Evolutionary conservation across 805 yeast genomes (phyloP).

Genomic region (Cyberlindnera xishuangbannaensis): DNA sequence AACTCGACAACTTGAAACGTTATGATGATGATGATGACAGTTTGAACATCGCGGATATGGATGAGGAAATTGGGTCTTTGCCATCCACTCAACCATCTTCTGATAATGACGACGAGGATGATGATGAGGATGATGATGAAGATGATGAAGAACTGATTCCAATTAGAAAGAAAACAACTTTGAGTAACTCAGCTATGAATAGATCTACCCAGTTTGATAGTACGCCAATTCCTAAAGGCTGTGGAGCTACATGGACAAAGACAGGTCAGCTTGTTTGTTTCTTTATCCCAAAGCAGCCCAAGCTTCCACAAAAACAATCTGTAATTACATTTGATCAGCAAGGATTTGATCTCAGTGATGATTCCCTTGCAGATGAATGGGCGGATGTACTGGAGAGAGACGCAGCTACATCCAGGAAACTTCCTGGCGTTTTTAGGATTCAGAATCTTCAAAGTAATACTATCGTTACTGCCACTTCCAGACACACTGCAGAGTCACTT

Average conservation of each 20-base stretch:
- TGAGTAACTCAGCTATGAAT: constrained; percentile 1
- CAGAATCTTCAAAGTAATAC: too few species aligned
- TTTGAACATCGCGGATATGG: constrained; percentile 25
- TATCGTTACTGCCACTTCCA: constrained; percentile 4
- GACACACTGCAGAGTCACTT: constrained; percentile 9
- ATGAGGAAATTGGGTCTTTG: constrained; percentile 26
- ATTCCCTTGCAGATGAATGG: constrained; percentile 63
- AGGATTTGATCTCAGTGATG: constrained; percentile 46
- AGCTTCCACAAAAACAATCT: constrained; percentile 30
- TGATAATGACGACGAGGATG: too few species aligned
- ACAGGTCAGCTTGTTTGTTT: constrained; percentile 79
- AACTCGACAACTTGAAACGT: constrained; percentile 31
- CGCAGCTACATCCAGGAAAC: constrained; percentile 35
- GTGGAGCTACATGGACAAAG: constrained; percentile 87
- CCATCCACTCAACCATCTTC: constrained; percentile 16
- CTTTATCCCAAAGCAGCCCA: constrained; percentile 49
- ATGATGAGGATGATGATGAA: too few species aligned
- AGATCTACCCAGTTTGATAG: constrained; percentile 45
- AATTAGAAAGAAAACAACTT: constrained; percentile 2
- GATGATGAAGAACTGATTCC: constrained; percentile 28
- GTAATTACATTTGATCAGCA: constrained; percentile 48
- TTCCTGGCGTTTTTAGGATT: constrained; percentile 39
- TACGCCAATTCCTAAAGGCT: constrained; percentile 88
- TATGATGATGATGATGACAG: constrained; percentile 33
- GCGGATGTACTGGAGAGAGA: constrained; percentile 59